Percentiles rank a stretch among this genome's conserved stretches.
phyloP scores from a whole-genome alignment of 306 rosid genomes.

The Quercus mongolica region DNA sequence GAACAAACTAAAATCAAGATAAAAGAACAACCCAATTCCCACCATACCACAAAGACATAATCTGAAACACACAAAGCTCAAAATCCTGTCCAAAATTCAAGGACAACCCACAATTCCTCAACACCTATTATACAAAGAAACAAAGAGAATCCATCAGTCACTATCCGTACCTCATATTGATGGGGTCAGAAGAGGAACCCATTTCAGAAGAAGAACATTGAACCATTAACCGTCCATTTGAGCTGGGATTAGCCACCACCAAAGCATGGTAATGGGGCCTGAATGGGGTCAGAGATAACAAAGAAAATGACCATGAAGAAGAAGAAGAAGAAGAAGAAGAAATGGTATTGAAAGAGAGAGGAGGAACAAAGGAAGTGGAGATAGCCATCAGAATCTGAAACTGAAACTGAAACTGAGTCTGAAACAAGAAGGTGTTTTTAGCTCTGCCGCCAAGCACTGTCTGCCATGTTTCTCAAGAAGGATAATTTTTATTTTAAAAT shows the following conservation, averaged over 20 bases:
- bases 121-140: background rate
- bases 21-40: background rate
- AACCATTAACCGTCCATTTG: slow-evolving; percentile 10
- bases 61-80: slow-evolving; percentile 8
- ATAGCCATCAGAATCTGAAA: slow-evolving; percentile 29
- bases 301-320: slow-evolving; percentile 21
- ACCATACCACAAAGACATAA: background rate
- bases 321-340: slow-evolving; percentile 2
- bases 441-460: background rate
- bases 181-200: slow-evolving; percentile 30
- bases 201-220: slow-evolving; percentile 31
- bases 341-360: slow-evolving; percentile 22
- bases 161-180: slow-evolving; percentile 27
- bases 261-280: slow-evolving; percentile 16
- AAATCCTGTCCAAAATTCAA: background rate
- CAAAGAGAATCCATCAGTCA: background rate
- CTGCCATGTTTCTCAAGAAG: too few species aligned
- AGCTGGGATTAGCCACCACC: slow-evolving; percentile 1
- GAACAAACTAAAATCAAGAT: background rate
- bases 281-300: slow-evolving; percentile 9
- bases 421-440: background rate
- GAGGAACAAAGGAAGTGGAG: slow-evolving; percentile 21
- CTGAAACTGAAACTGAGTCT: background rate
- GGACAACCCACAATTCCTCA: background rate
- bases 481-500: background rate